Conservation (phyloP, 202 grass and related monocot species). For the Zoysia matrella region DNA sequence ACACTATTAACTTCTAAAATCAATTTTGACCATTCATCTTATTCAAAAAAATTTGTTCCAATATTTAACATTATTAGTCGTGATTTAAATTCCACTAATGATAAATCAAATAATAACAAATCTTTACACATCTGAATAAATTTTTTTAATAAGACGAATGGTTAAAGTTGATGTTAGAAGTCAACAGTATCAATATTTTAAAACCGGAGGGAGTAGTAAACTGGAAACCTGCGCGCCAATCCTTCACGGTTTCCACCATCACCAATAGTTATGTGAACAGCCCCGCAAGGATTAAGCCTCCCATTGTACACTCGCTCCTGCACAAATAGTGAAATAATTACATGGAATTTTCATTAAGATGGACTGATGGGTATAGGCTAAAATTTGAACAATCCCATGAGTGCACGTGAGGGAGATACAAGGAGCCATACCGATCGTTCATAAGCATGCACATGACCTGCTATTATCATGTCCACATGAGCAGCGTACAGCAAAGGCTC, state of each 20-base stretch:
- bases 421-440: conserved; percentile 78
- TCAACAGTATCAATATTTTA: no score
- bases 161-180: no score
- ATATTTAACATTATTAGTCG: no score
- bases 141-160: no score
- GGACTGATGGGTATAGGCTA: not conserved
- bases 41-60: no score
- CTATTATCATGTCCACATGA: conserved; percentile 81
- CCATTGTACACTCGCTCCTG: conserved; percentile 79
- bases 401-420: not conserved
- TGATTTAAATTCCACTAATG: no score
- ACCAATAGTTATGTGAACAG: conserved; percentile 92
- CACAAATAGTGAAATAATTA: conserved; percentile 20
- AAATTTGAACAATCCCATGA: conserved; percentile 2
- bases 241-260: conserved; percentile 97
- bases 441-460: conserved; percentile 97
- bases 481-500: conserved; percentile 80
- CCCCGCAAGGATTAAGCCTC: conserved; percentile 67
- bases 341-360: conserved; percentile 12
- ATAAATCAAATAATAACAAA: no score
- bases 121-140: no score
- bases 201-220: not conserved
- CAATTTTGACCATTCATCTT: no score
- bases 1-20: no score
- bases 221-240: conserved; percentile 70